Evolutionary conservation across 305 asterid genomes (phyloP).

Genomic region (Rubia tinctorum): DNA sequence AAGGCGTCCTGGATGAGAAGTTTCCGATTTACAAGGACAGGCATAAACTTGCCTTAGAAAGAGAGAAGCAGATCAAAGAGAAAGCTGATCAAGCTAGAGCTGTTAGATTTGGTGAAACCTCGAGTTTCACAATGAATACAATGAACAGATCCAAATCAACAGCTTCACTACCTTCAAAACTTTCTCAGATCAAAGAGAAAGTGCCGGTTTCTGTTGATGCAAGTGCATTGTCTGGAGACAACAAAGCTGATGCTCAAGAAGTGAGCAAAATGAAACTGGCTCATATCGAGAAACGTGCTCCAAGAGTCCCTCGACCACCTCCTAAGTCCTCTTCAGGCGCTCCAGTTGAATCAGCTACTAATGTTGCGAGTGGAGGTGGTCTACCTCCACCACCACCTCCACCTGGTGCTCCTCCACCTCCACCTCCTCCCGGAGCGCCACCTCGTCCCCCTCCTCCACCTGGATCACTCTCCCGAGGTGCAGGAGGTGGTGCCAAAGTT

Average conservation of each 20-base stretch:
- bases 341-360: slow-evolving; percentile 29
- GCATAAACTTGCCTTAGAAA: slow-evolving; percentile 88
- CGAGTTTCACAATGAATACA: slow-evolving; percentile 33
- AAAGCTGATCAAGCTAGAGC: slow-evolving; percentile 90
- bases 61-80: slow-evolving; percentile 79
- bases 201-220: slow-evolving; percentile 47
- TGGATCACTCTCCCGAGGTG: slow-evolving; percentile 56
- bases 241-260: slow-evolving; percentile 43
- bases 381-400: slow-evolving; percentile 84
- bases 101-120: slow-evolving; percentile 64
- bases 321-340: slow-evolving; percentile 63
- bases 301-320: slow-evolving; percentile 89
- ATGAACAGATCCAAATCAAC: slow-evolving; percentile 27
- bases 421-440: slow-evolving; percentile 78
- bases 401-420: slow-evolving; percentile 86
- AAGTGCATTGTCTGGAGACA: slow-evolving; percentile 39
- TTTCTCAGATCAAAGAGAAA: slow-evolving; percentile 70
- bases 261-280: slow-evolving; percentile 77
- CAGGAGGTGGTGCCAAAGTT: slow-evolving; percentile 72
- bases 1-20: slow-evolving; percentile 84
- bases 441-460: slow-evolving; percentile 97
- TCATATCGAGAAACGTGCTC: slow-evolving; percentile 74
- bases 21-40: slow-evolving; percentile 92
- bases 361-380: slow-evolving; percentile 34
- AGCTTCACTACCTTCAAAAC: slow-evolving; percentile 71